A percentile compares a stretch with the other conserved stretches of the same genome.
phyloP scores from a whole-genome alignment of 371 early-diverging fungal species.

The Zopfochytrium polystomum region DNA sequence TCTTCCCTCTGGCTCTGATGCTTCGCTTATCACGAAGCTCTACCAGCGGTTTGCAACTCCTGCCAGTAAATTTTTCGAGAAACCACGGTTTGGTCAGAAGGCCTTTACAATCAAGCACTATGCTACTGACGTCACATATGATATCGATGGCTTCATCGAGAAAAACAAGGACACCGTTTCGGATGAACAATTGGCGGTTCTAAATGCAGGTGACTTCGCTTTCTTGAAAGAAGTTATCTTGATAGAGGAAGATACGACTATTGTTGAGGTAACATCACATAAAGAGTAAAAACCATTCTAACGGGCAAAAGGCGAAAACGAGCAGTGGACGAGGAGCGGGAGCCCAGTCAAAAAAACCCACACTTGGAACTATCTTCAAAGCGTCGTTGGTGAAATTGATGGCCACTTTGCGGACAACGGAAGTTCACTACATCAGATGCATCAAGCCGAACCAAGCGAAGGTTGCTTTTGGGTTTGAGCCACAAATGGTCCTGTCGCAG shows the following conservation, averaged over 20 bases:
- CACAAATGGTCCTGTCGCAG: slow-evolving; percentile 91
- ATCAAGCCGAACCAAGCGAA: slow-evolving; percentile 96
- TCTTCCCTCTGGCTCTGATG: slow-evolving; percentile 88
- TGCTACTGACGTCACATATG: slow-evolving; percentile 69
- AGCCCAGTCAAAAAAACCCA: slow-evolving; percentile 61
- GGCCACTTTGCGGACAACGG: slow-evolving; percentile 89
- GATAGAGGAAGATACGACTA: slow-evolving; percentile 6
- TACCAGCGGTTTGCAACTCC: slow-evolving; percentile 72
- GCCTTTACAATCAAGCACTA: slow-evolving; percentile 82
- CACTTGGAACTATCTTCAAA: slow-evolving; percentile 85
- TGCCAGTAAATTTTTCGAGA: slow-evolving; percentile 75
- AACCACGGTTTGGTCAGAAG: slow-evolving; percentile 76
- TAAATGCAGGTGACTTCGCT: slow-evolving; percentile 67
- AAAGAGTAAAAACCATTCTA: neutral
- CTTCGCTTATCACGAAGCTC: slow-evolving; percentile 78
- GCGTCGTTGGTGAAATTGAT: slow-evolving; percentile 85
- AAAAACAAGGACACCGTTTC: slow-evolving; percentile 99
- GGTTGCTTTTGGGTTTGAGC: slow-evolving; percentile 85
- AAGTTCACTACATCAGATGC: slow-evolving; percentile 97
- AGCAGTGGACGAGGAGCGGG: slow-evolving; percentile 24
- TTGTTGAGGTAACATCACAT: neutral
- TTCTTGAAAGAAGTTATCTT: slow-evolving; percentile 72
- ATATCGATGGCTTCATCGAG: slow-evolving; percentile 92
- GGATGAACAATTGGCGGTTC: slow-evolving; percentile 77
- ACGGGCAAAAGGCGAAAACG: slow-evolving; percentile 4